These are phyloP conservation scores for Endoconidiophora polonica DNA, from an alignment of 2,329 filamentous ascomycete species.

Conservation along the genomic window DNA sequence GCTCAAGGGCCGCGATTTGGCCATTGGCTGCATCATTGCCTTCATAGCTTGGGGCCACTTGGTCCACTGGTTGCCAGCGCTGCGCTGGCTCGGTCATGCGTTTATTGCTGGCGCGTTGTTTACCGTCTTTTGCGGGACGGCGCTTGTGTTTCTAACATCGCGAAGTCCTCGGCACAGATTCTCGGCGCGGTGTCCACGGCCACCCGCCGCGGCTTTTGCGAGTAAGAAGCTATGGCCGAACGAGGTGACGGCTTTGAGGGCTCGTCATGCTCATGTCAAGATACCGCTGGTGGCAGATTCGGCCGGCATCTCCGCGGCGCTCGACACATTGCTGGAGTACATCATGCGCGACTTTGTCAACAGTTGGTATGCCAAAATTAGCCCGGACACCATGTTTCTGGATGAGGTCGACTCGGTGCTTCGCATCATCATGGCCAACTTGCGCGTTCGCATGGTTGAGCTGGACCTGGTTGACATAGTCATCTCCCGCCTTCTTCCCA, in stretches of 20 bases:
- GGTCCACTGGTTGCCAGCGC: slow-evolving; percentile 62
- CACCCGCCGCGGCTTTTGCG: slow-evolving; percentile 41
- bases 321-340: slow-evolving; percentile 63
- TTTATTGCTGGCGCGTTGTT: slow-evolving; percentile 53
- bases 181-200: slow-evolving; percentile 25
- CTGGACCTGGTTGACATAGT: slow-evolving; percentile 73
- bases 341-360: slow-evolving; percentile 71
- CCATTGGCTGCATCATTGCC: slow-evolving; percentile 47
- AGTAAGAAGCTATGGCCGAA: slow-evolving; percentile 46
- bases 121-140: slow-evolving; percentile 36
- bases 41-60: slow-evolving; percentile 82
- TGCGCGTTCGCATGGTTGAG: slow-evolving; percentile 55
- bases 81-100: slow-evolving; percentile 76
- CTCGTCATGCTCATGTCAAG: slow-evolving; percentile 49
- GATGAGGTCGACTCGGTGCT: slow-evolving; percentile 76
- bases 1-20: slow-evolving; percentile 56
- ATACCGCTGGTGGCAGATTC: slow-evolving; percentile 59
- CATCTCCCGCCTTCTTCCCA: slow-evolving; percentile 68
- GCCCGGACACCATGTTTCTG: slow-evolving; percentile 59
- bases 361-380: slow-evolving; percentile 81
- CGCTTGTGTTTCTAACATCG: slow-evolving; percentile 45
- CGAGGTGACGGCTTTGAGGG: slow-evolving; percentile 50
- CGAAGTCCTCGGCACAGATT: slow-evolving; percentile 26
- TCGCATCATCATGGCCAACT: slow-evolving; percentile 50
- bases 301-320: slow-evolving; percentile 57